phyloP scores from a whole-genome alignment of 257 asterid species.

The Solanum pinnatisectum region DNA sequence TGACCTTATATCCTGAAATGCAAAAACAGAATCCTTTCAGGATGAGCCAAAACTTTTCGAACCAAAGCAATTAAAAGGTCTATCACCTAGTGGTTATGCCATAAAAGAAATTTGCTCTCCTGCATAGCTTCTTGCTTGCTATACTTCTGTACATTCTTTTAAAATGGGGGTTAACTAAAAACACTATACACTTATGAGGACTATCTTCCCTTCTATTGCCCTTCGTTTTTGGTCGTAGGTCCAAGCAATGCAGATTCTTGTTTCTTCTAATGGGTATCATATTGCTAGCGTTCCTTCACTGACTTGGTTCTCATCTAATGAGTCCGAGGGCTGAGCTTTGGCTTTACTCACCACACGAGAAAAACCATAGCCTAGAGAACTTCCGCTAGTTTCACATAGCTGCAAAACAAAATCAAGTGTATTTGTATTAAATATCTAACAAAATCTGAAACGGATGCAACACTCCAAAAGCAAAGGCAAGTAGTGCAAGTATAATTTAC shows the following conservation, averaged over 20 bases:
- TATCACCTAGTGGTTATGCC: background rate
- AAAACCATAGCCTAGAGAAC: conserved; percentile 95
- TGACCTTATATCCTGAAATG: background rate
- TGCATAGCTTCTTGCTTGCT: conserved; percentile 17
- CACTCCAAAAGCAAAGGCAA: background rate
- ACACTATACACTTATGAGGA: conserved; percentile 18
- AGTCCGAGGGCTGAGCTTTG: conserved; percentile 42
- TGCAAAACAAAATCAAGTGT: conserved; percentile 18
- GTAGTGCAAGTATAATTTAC: conserved; percentile 15
- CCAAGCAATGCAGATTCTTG: background rate
- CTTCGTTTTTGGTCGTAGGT: background rate
- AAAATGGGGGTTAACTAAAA: conserved; percentile 15
- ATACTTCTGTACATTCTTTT: conserved; percentile 34
- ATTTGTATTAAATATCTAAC: background rate
- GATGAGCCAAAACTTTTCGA: conserved; percentile 22
- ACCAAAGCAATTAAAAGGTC: conserved; percentile 11
- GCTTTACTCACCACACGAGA: conserved; percentile 54
- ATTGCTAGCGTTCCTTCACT: conserved; percentile 71
- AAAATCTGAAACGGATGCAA: background rate
- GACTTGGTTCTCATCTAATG: conserved; percentile 55
- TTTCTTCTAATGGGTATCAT: background rate
- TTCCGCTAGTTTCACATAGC: conserved; percentile 81
- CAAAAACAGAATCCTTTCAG: background rate
- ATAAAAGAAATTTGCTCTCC: background rate
- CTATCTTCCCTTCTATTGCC: background rate